Percentiles rank a stretch among this genome's conserved stretches.
Evolutionary conservation across 1,139 yeast genomes (phyloP).

Genomic region (Lizanozyma gosingica): DNA sequence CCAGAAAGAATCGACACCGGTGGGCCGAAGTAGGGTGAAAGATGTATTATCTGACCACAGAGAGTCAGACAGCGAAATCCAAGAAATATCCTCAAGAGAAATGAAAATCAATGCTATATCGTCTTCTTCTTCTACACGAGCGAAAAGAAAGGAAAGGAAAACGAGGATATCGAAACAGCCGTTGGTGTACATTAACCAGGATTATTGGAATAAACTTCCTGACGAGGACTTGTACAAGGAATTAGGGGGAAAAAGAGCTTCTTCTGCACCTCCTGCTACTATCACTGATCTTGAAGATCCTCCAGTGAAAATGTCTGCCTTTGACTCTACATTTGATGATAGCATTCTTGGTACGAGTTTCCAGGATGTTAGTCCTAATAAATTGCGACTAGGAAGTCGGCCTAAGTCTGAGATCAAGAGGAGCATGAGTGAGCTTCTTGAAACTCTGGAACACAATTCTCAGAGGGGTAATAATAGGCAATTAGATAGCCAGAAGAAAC

Average conservation of each 20-base stretch:
- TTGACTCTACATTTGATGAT: not conserved
- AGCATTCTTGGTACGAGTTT: not conserved
- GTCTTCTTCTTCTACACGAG: too few species aligned
- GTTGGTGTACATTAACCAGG: not conserved
- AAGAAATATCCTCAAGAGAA: not conserved
- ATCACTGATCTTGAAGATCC: not conserved
- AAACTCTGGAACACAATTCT: too few species aligned
- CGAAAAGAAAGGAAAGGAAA: not conserved
- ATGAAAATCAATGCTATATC: too few species aligned
- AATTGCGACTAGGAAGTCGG: too few species aligned
- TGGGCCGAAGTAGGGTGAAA: too few species aligned
- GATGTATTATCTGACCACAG: not conserved
- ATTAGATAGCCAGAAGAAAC: too few species aligned
- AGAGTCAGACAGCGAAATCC: not conserved
- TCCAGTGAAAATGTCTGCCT: not conserved
- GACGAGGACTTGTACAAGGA: not conserved
- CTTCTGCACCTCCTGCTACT: not conserved
- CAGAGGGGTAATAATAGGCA: too few species aligned
- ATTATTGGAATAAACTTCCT: not conserved
- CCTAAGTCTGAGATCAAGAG: too few species aligned
- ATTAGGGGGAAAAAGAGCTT: not conserved
- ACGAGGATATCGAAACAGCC: not conserved
- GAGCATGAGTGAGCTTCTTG: too few species aligned
- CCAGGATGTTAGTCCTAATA: not conserved
- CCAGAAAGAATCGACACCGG: not conserved